A percentile compares a stretch with the other conserved stretches of the same genome.
Conservation (phyloP, 257 asterid species). For the Verbascum thapsus region DNA sequence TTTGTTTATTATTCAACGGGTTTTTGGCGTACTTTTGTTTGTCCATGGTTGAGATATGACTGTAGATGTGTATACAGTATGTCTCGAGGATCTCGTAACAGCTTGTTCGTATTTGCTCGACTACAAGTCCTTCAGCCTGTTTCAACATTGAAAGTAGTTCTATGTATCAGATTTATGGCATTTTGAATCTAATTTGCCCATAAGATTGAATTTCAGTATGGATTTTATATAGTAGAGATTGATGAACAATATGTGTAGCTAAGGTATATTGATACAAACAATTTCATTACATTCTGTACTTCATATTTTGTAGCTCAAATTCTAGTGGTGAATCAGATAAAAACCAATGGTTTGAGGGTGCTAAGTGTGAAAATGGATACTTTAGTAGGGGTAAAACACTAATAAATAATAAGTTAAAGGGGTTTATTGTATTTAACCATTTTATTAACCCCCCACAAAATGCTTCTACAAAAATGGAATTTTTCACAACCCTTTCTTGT, state of each 20-base stretch:
- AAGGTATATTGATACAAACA: no score
- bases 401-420: neutral
- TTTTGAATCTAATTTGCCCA: no score
- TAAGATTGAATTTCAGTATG: no score
- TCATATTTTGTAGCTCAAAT: no score
- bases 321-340: neutral
- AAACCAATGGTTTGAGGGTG: neutral
- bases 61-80: conserved; percentile 46
- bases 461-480: no score
- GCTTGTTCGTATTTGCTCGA: conserved; percentile 55
- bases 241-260: no score
- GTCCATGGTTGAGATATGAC: conserved; percentile 54
- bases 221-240: no score
- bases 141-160: conserved; percentile 8
- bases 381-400: neutral
- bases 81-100: conserved; percentile 72
- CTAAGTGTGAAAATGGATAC: neutral
- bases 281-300: no score
- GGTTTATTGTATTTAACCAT: neutral
- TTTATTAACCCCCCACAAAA: conserved; percentile 25
- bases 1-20: no score
- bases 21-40: conserved; percentile 54
- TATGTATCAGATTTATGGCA: conserved; percentile 21
- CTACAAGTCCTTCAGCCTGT: conserved; percentile 83
- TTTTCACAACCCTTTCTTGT: no score